Conservation (phyloP, 306 rosid species). For the Rosa persica region DNA sequence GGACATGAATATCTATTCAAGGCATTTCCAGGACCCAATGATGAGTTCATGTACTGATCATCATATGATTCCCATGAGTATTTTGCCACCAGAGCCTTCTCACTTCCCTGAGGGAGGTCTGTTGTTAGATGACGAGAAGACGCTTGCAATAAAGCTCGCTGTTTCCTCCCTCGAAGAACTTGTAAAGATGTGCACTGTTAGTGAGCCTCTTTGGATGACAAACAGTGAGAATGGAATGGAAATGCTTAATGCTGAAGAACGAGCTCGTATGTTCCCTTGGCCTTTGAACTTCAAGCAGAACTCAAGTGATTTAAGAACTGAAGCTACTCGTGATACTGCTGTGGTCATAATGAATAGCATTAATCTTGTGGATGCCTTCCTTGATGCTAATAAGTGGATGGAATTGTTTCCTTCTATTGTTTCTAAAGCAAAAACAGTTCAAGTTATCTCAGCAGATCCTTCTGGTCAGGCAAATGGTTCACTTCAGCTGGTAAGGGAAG, state of each 20-base stretch:
- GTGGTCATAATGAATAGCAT: constrained; percentile 95
- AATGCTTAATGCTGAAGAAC: constrained; percentile 71
- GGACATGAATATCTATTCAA: constrained; percentile 82
- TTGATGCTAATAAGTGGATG: constrained; percentile 88
- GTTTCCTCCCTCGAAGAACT: constrained; percentile 63
- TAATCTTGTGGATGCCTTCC: constrained; percentile 87
- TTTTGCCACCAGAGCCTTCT: constrained; percentile 52
- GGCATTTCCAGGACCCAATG: constrained; percentile 60
- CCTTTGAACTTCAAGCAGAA: constrained; percentile 54
- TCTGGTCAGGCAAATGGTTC: constrained; percentile 79
- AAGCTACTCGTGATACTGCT: constrained; percentile 70
- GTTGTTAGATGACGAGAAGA: constrained; percentile 66
- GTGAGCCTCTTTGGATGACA: constrained; percentile 73
- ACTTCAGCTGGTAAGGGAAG: constrained; percentile 75
- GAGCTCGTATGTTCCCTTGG: constrained; percentile 60
- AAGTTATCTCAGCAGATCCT: constrained; percentile 69
- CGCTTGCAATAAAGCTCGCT: constrained; percentile 73
- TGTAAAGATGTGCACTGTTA: constrained; percentile 59
- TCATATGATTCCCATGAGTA: constrained; percentile 60
- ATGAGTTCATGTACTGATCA: constrained; percentile 38
- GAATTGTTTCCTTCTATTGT: constrained; percentile 90
- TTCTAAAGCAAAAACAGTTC: constrained; percentile 81
- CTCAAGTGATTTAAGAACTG: constrained; percentile 48
- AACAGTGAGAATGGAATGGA: constrained; percentile 53
- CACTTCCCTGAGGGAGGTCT: constrained; percentile 51